These are phyloP conservation scores for Colletotrichum cereale DNA, from an alignment of 2,329 filamentous ascomycete species.

Conservation along the genomic window DNA sequence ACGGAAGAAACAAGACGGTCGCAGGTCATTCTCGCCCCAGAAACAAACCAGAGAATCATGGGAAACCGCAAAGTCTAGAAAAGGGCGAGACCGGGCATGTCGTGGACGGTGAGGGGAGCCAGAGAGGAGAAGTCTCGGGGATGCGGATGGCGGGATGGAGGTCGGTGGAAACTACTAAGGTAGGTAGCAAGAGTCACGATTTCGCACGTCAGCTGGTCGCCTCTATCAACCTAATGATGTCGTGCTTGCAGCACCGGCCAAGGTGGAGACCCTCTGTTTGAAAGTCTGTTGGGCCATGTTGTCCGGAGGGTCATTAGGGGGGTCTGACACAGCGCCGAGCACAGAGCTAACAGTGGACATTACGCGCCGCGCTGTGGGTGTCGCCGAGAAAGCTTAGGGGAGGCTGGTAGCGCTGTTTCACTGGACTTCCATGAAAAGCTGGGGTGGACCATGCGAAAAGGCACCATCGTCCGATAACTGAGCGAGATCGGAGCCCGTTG, in stretches of 20 bases:
- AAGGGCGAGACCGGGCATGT: conserved; percentile 7
- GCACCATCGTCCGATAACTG: background rate
- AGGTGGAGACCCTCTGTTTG: conserved; percentile 18
- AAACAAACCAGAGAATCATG: background rate
- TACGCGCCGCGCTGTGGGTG: background rate
- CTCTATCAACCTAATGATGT: conserved; percentile 29
- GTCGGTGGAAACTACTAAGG: background rate
- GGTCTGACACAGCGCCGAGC: conserved; percentile 12
- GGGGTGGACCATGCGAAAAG: conserved; percentile 3
- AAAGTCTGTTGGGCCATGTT: conserved; percentile 3
- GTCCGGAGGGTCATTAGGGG: background rate
- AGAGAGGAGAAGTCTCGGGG: conserved; percentile 29
- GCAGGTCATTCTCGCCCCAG: conserved; percentile 10
- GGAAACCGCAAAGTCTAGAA: background rate
- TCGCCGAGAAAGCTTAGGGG: background rate
- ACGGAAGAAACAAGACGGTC: conserved; percentile 8
- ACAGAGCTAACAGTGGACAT: background rate
- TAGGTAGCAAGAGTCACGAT: conserved; percentile 26
- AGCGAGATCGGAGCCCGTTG: conserved; percentile 22
- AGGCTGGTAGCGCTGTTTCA: background rate
- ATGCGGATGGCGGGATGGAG: conserved; percentile 4
- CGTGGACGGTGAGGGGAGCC: conserved; percentile 12
- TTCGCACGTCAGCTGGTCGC: conserved; percentile 40
- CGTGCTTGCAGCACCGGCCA: conserved; percentile 25
- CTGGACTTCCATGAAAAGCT: background rate